Base-by-base conservation (phyloP, 2,329 filamentous ascomycete species). In the Sporothrix humicola region DNA sequence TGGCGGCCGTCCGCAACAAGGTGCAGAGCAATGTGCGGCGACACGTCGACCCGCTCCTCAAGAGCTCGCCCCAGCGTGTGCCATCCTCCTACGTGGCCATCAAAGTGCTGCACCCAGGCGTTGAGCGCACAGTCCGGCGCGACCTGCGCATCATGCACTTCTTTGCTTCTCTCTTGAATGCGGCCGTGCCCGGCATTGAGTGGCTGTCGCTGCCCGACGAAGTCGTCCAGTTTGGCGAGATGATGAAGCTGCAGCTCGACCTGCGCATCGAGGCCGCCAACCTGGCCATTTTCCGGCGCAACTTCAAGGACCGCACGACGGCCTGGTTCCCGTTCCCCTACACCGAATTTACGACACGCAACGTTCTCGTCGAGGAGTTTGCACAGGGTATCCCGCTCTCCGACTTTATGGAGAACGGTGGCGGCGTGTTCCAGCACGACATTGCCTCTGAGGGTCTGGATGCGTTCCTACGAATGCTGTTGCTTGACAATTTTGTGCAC, bases 311-410 rank as follows among this genome's bases (percentile, higher is more conserved):
- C 74, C 89, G 96, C 61, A 92, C 92, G 1, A 98, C 95, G 0
- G 95, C 94, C n/a, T 97, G 93, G 91, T 99, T 99, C 80, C 96
- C 96, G 0, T 97, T 93, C 78, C 95, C 96, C 0, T 98, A 98
- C 81, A 89, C 91, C 8, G 93, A 96, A 73, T 98, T 97, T 80
- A 97, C 94, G 0, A 98, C 96, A 0, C 90, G 96, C 50, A 92
- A 95, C 79, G 94, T 99, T 4, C 84, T 99, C 46, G 92, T 99
- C 10, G 96, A 99, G 79, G 96, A 99, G 80, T 99, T 95, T 79
- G 96, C 95, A 0, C 93, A 97, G 79, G 96, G 96, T 5, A 97
- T 99, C 37, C 95, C 96, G 0, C 85, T 99, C 2, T 90, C 94
- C 23, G 92, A 93, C 76, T 98, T 99, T 78, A 86, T 99, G 77